phyloP scores from a whole-genome alignment of 768 basidiomycete genomes.

The Chalciporus chontae region DNA sequence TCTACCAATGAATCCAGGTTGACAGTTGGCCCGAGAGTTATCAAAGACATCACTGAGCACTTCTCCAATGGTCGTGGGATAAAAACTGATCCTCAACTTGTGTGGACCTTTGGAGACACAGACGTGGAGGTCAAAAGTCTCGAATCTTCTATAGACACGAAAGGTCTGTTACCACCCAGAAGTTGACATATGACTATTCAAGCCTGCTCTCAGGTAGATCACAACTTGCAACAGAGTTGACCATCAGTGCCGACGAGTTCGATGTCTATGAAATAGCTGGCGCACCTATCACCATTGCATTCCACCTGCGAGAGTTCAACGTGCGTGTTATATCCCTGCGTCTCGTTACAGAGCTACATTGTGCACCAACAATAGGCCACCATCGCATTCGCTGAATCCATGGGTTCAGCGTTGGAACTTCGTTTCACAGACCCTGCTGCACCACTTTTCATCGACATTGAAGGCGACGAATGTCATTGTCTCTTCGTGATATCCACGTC shows the following conservation, averaged over 20 bases:
- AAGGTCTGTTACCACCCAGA: conserved; percentile 40
- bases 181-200: not conserved
- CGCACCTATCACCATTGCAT: conserved; percentile 65
- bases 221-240: conserved; percentile 72
- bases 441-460: conserved; percentile 76
- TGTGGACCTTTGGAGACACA: conserved; percentile 72
- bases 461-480: conserved; percentile 59
- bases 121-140: conserved; percentile 70
- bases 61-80: conserved; percentile 62
- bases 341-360: not conserved
- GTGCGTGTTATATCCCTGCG: conserved; percentile 35
- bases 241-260: conserved; percentile 76
- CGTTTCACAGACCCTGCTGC: conserved; percentile 72
- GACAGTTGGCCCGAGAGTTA: conserved; percentile 66
- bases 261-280: conserved; percentile 67
- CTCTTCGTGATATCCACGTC: conserved; percentile 82
- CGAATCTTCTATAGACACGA: conserved; percentile 61
- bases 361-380: conserved; percentile 55
- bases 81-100: conserved; percentile 72
- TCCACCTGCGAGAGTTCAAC: conserved; percentile 82
- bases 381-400: conserved; percentile 73
- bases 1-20: conserved; percentile 57
- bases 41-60: conserved; percentile 79
- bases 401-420: conserved; percentile 60
- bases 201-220: conserved; percentile 43